Percentiles rank a stretch among this genome's conserved stretches.
Conservation (phyloP, 73 alveolate species). For the Paramecium octaurelia region DNA sequence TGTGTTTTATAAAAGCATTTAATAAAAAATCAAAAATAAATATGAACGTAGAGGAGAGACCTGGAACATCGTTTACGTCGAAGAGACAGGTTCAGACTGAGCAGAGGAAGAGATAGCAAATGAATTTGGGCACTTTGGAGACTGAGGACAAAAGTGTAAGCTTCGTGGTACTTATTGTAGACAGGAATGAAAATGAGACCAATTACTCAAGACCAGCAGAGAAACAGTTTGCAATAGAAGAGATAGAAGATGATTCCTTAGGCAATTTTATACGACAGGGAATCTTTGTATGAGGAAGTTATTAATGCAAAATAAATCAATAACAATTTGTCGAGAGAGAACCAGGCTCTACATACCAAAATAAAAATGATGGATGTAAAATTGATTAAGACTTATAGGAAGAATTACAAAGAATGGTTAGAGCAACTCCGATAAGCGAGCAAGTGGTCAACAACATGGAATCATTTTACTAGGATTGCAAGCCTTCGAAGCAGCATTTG, state of each 20-base stretch:
- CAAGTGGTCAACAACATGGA: not conserved
- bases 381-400: not conserved
- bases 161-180: not conserved
- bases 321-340: not conserved
- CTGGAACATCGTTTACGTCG: conserved; percentile 46
- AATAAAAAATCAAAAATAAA: not conserved
- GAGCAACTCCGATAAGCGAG: not conserved
- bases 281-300: conserved; percentile 45
- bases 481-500: not conserved
- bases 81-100: conserved; percentile 48
- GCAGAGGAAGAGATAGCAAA: not conserved
- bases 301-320: conserved; percentile 2
- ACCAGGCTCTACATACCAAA: not conserved
- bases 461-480: conserved; percentile 2
- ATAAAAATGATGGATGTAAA: conserved; percentile 15
- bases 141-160: conserved; percentile 45
- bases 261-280: conserved; percentile 7
- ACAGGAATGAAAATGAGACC: conserved; percentile 33
- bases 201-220: conserved; percentile 28
- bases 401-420: conserved; percentile 1
- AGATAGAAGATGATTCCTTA: not conserved
- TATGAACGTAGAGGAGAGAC: conserved; percentile 45
- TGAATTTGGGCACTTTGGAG: conserved; percentile 45
- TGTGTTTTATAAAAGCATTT: not conserved
- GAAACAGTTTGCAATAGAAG: not conserved